These are phyloP conservation scores for Yamadazyma ubonensis DNA, from an alignment of 805 yeast genomes.

Conservation along the genomic window DNA sequence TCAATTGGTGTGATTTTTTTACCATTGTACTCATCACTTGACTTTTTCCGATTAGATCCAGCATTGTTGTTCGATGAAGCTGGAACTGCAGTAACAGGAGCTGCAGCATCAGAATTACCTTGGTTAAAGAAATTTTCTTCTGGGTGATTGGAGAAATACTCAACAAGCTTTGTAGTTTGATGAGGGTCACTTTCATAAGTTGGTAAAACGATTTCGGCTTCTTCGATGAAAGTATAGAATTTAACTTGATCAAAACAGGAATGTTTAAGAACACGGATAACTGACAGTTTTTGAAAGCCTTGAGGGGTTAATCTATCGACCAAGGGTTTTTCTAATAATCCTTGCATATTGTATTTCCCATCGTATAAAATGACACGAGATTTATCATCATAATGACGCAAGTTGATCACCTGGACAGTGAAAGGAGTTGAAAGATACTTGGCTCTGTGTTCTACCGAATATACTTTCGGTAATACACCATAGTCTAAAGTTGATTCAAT, in stretches of 20 bases:
- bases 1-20: constrained; percentile 47
- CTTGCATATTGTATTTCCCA: constrained; percentile 38
- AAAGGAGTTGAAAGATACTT: constrained; percentile 23
- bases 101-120: constrained; percentile 13
- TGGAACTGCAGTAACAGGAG: constrained; percentile 1
- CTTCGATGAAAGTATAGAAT: constrained; percentile 48
- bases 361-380: constrained; percentile 39
- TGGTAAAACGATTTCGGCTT: constrained; percentile 39
- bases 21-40: constrained; percentile 6
- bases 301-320: constrained; percentile 39
- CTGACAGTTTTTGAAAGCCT: constrained; percentile 46
- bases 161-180: constrained; percentile 36
- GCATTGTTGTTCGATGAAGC: neutral
- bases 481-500: constrained; percentile 9
- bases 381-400: constrained; percentile 28
- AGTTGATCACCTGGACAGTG: constrained; percentile 34
- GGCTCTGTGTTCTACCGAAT: constrained; percentile 13
- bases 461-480: constrained; percentile 14
- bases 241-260: constrained; percentile 49
- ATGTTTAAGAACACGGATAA: constrained; percentile 42
- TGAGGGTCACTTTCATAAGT: constrained; percentile 7
- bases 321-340: constrained; percentile 41
- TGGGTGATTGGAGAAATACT: constrained; percentile 58
- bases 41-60: neutral
- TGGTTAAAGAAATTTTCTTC: constrained; percentile 43